Base-by-base conservation (phyloP, 2,329 filamentous ascomycete species). In the Ascochyta clinopodiicola region DNA sequence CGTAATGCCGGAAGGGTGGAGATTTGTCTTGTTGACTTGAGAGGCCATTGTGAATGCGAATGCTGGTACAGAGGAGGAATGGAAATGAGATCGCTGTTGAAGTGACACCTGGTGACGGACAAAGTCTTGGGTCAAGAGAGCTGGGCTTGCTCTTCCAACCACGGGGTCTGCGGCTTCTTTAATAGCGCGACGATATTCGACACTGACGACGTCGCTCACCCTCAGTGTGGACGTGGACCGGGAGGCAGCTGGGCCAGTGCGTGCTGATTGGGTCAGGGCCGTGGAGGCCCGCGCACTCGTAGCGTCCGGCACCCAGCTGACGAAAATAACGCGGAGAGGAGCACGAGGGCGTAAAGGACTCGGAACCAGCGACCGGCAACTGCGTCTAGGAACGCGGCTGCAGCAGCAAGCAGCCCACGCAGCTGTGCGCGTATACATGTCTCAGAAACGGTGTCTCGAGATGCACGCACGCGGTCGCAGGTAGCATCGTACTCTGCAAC, bases 1-100 rank as follows among this genome's bases (percentile, higher is more conserved):
- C 91, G 90, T 84, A 67, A 97, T 89, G 88, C 93, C 93, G 77
- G 87, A 82, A 61, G 93, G 93, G 85, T 96, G 92, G 69, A 96
- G 88, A 71, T 86, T 86, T 71, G 93, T 97, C 83, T 93, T 94
- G 87, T 97, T 96, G 74, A 97, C 86, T 66, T 82, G 77, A 68
- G 76, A 69, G 61, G 75, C 75, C 78, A 80, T 81, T 51, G 47
- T 74, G 69, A 44, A 39, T 54, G 59, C 44, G 32, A 64, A 51
- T 52, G 61, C 51, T 55, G 69, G 83, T 72, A 85, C 74, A 51
- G 84, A 85, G 58, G 82, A 80, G 39, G 83, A 86, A 66, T 86
- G 83, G 69, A 83, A 86, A 68, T 85, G 84, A 71, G 79, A 82
- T 66, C 80, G 80, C 60, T 82, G 79, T 73, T 86, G 84, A 72